Evolutionary conservation across 768 basidiomycete genomes (phyloP).

Genomic region (Leccinellum rugosiceps): DNA sequence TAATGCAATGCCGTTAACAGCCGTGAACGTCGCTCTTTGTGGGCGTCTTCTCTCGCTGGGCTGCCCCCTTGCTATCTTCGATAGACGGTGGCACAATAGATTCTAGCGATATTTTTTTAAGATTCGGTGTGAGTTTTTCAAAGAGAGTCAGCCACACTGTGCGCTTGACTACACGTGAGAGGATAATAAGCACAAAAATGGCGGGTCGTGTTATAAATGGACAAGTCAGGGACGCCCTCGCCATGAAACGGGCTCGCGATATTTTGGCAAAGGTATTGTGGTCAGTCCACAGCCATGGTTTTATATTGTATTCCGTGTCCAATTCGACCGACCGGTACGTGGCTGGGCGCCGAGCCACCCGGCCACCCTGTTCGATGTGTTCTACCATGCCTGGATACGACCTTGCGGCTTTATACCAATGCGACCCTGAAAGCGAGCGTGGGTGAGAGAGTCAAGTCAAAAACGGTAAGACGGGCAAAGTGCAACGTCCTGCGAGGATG

Average conservation of each 20-base stretch:
- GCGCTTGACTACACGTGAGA: constrained; percentile 10
- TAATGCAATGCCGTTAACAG: constrained; percentile 15
- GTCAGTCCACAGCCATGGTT: background rate
- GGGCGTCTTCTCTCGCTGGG: background rate
- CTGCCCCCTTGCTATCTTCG: background rate
- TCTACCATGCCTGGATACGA: constrained; percentile 10
- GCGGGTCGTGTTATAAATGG: background rate
- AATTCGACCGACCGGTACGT: constrained; percentile 5
- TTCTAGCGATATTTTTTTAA: background rate
- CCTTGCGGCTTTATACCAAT: constrained; percentile 15
- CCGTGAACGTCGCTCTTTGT: constrained; percentile 4
- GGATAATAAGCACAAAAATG: constrained; percentile 8
- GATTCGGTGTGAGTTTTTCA: constrained; percentile 1
- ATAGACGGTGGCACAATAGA: background rate
- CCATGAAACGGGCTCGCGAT: background rate
- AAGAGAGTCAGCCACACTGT: background rate
- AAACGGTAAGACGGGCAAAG: constrained; percentile 11
- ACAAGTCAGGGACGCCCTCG: constrained; percentile 4
- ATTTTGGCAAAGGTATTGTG: background rate
- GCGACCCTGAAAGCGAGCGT: constrained; percentile 2
- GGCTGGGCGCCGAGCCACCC: background rate
- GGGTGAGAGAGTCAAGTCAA: constrained; percentile 5
- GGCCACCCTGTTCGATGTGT: background rate
- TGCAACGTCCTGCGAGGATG: background rate
- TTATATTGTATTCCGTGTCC: background rate